These are phyloP conservation scores for Aegilops speltoides DNA, from an alignment of 176 grass and related monocot species.

Conservation along the genomic window DNA sequence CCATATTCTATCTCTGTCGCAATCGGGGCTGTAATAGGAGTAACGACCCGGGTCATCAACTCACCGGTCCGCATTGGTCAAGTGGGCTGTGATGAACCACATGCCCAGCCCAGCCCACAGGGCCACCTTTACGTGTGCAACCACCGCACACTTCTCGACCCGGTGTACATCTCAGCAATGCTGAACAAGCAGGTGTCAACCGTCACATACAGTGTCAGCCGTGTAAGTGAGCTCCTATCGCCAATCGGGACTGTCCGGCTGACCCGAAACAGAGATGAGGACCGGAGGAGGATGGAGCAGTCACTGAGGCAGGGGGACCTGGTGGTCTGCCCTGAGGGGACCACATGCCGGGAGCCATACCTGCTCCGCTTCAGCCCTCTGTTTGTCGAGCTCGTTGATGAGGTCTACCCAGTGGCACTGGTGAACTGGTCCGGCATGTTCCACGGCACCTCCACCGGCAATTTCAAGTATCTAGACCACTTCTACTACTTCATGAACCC, in stretches of 20 bases:
- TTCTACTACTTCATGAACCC: conserved; percentile 93
- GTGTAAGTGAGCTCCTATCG: conserved; percentile 59
- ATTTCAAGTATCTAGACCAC: conserved; percentile 62
- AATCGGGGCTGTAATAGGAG: conserved; percentile 37
- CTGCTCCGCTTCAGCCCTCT: conserved; percentile 78
- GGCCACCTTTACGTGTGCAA: conserved; percentile 75
- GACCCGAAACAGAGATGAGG: conserved; percentile 61
- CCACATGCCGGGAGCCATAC: conserved; percentile 82
- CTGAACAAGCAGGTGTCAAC: conserved; percentile 59
- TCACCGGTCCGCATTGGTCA: neutral
- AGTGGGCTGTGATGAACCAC: neutral
- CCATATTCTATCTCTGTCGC: conserved; percentile 51
- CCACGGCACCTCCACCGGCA: conserved; percentile 61
- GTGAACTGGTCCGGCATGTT: conserved; percentile 62
- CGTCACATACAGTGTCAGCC: conserved; percentile 74
- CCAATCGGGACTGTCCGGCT: conserved; percentile 68
- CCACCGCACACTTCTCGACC: conserved; percentile 83
- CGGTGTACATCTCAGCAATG: conserved; percentile 60
- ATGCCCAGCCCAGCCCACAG: neutral
- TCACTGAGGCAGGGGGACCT: conserved; percentile 47
- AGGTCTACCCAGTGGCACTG: conserved; percentile 68
- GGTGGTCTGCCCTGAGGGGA: conserved; percentile 88
- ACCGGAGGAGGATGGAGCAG: conserved; percentile 53
- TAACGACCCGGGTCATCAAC: conserved; percentile 44
- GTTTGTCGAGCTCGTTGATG: conserved; percentile 42